These are phyloP conservation scores for Metschnikowia chrysomelidarum DNA, from an alignment of 805 yeast species.

Conservation along the genomic window DNA sequence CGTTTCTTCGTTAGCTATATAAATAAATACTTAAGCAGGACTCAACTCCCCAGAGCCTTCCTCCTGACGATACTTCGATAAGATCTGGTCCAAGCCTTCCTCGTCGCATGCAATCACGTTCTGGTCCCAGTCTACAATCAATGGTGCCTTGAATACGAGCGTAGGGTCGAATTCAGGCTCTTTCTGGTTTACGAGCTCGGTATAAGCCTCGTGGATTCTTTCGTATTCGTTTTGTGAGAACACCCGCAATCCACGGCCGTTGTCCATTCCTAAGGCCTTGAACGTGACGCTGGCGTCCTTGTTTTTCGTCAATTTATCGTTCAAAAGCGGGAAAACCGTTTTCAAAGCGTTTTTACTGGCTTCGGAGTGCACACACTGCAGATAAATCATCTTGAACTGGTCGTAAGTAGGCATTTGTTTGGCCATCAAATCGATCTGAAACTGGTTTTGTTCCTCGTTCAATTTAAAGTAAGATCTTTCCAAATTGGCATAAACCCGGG, in stretches of 20 bases:
- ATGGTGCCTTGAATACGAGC: constrained; percentile 39
- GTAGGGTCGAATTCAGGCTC: constrained; percentile 30
- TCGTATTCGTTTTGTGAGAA: constrained; percentile 39
- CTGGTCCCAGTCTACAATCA: constrained; percentile 48
- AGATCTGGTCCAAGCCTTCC: constrained; percentile 27
- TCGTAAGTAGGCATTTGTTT: constrained; percentile 43
- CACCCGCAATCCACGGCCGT: constrained; percentile 27
- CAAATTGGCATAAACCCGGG: constrained; percentile 29
- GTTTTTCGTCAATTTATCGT: constrained; percentile 22
- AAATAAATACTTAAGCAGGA: constrained; percentile 11
- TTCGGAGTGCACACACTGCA: constrained; percentile 27
- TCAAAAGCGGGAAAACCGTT: constrained; percentile 38
- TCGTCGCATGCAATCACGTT: constrained; percentile 39
- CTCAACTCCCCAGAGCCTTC: constrained; percentile 10
- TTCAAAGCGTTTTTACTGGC: constrained; percentile 26
- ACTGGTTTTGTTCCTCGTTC: constrained; percentile 30
- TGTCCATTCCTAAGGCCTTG: constrained; percentile 21
- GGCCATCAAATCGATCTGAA: constrained; percentile 37
- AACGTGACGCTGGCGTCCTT: constrained; percentile 22
- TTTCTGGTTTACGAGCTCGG: constrained; percentile 22
- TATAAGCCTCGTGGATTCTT: constrained; percentile 38
- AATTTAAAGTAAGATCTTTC: constrained; percentile 30
- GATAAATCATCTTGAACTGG: constrained; percentile 32
- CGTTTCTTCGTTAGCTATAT: too few relatives aligned
- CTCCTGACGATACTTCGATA: constrained; percentile 27